Conservation (phyloP, 129 eudicot genomes). For the Chrysanthemum makinoi region DNA sequence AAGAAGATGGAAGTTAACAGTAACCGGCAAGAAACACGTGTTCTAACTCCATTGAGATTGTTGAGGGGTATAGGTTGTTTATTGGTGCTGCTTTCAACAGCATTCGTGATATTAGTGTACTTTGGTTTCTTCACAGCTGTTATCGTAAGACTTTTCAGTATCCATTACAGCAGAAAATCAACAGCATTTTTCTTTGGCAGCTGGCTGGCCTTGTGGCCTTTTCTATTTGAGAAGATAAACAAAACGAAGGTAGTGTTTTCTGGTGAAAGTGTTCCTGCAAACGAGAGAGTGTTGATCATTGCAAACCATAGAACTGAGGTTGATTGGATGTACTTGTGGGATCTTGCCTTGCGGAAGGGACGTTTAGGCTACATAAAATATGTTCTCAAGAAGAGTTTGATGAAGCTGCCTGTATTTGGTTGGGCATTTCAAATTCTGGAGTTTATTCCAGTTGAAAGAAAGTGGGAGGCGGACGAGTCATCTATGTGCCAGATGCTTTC, state of each 20-base stretch:
- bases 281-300: conserved; percentile 59
- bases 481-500: conserved; percentile 68
- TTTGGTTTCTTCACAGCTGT: conserved; percentile 61
- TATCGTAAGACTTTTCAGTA: conserved; percentile 57
- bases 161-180: conserved; percentile 74
- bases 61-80: conserved; percentile 61
- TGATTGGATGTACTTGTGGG: conserved; percentile 99
- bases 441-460: conserved; percentile 78
- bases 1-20: conserved; percentile 41
- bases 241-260: conserved; percentile 74
- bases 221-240: conserved; percentile 81
- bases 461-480: conserved; percentile 74
- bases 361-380: conserved; percentile 71
- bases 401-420: conserved; percentile 89
- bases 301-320: conserved; percentile 95
- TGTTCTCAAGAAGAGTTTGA: conserved; percentile 84
- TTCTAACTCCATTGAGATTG: conserved; percentile 50
- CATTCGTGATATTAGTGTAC: conserved; percentile 67
- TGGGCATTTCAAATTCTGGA: conserved; percentile 91
- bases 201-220: conserved; percentile 94
- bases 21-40: conserved; percentile 33
- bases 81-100: conserved; percentile 61
- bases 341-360: conserved; percentile 83
- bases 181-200: conserved; percentile 72
- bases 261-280: conserved; percentile 67